Percentiles rank a stretch among this genome's conserved stretches.
phyloP scores from a whole-genome alignment of 2,329 filamentous ascomycete genomes.

The Neocucurbitaria cava region DNA sequence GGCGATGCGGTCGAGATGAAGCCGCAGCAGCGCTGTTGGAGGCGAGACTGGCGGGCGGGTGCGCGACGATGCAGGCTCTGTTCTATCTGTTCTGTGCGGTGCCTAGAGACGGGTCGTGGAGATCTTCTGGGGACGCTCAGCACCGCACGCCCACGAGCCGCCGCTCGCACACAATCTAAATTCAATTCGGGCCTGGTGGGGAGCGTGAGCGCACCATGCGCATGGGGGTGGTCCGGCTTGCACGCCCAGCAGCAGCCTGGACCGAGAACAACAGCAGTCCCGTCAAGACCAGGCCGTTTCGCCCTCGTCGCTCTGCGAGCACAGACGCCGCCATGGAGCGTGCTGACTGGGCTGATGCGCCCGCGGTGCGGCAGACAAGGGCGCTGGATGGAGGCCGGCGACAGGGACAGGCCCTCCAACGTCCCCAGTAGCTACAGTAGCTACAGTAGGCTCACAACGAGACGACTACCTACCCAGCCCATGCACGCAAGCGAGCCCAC shows the following conservation, averaged over 20 bases:
- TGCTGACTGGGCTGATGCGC: conserved; percentile 46
- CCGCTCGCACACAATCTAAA: conserved; percentile 48
- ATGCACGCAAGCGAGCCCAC: conserved; percentile 46
- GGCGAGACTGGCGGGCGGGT: conserved; percentile 24
- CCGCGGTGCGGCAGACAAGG: conserved; percentile 35
- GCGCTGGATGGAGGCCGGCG: conserved; percentile 20
- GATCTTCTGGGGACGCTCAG: conserved; percentile 42
- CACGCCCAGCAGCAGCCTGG: conserved; percentile 29
- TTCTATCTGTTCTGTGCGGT: no score
- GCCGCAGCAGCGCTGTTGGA: conserved; percentile 23
- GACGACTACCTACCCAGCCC: no score
- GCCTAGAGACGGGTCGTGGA: conserved; percentile 44
- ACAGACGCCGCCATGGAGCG: conserved; percentile 32
- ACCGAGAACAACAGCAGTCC: conserved; percentile 18
- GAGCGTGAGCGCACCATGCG: conserved; percentile 32
- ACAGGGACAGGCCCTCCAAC: conserved; percentile 32
- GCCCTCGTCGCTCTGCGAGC: conserved; percentile 17
- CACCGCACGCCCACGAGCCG: conserved; percentile 37
- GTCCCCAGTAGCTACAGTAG: no score
- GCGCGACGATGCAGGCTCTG: conserved; percentile 27
- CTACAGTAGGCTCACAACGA: no score
- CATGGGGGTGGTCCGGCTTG: conserved; percentile 37
- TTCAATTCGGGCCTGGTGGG: conserved; percentile 43
- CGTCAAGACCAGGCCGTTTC: conserved; percentile 29
- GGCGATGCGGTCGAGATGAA: conserved; percentile 21